Evolutionary conservation across 176 grass and related monocot genomes (phyloP).

Genomic region (Ampelocalamus luodianensis): DNA sequence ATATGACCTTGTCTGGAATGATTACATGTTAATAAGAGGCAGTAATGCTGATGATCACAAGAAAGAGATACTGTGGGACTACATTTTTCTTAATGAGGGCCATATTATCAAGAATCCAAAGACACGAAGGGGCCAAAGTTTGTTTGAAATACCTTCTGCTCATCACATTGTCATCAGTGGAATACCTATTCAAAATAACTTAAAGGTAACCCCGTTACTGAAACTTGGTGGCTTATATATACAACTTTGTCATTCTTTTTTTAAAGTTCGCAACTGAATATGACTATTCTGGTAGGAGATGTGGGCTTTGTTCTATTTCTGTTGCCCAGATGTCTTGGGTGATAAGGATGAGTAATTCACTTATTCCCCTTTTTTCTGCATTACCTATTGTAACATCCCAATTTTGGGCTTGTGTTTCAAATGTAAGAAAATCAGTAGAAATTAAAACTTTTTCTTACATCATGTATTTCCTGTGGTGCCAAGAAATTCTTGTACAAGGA

Average conservation of each 20-base stretch:
- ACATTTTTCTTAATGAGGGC: conserved; percentile 86
- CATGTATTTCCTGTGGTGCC: no score
- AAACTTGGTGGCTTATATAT: conserved; percentile 5
- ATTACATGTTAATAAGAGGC: conserved; percentile 73
- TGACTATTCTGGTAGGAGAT: conserved; percentile 69
- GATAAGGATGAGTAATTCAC: conserved; percentile 74
- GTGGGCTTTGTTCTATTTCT: conserved; percentile 90
- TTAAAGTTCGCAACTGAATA: conserved; percentile 5
- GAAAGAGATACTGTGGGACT: conserved; percentile 77
- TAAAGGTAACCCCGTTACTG: conserved; percentile 59
- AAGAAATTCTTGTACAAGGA: no score
- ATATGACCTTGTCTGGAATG: conserved; percentile 83
- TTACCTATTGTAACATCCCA: no score
- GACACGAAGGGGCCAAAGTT: conserved; percentile 74
- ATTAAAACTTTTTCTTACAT: no score
- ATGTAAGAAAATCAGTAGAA: no score
- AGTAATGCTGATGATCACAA: conserved; percentile 50
- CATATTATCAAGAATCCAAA: conserved; percentile 88
- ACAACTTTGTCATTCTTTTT: neutral
- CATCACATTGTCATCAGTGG: conserved; percentile 87
- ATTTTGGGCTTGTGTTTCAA: no score
- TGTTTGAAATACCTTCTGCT: conserved; percentile 75
- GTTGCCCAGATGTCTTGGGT: conserved; percentile 78
- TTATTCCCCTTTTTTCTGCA: conserved; percentile 37
- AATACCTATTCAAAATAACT: conserved; percentile 88